These are phyloP conservation scores for Suillus subluteus DNA, from an alignment of 768 basidiomycete genomes.

Conservation along the genomic window DNA sequence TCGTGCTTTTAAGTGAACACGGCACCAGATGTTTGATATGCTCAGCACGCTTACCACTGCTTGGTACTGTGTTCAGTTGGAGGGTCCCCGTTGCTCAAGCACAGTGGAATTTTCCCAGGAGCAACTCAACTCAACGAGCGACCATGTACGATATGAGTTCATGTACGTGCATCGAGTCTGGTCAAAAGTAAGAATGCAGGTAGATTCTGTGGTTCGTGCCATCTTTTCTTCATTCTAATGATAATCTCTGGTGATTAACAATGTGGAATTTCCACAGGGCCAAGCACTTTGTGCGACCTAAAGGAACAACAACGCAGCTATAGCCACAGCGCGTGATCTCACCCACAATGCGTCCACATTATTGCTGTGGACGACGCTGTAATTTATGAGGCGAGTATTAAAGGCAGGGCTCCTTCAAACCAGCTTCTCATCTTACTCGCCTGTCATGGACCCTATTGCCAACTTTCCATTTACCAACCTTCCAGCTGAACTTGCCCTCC, in stretches of 20 bases:
- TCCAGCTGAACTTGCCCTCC: slow-evolving; percentile 40
- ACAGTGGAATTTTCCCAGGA: neutral
- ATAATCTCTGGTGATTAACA: neutral
- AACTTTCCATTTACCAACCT: slow-evolving; percentile 29
- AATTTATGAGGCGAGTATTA: neutral
- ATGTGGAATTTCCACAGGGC: neutral
- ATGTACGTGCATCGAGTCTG: neutral
- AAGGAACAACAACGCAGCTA: neutral
- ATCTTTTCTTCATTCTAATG: neutral
- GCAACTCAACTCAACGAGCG: neutral
- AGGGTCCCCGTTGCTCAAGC: neutral
- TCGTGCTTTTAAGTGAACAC: neutral
- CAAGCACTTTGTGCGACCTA: neutral
- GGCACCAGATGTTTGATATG: neutral
- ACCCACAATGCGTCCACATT: neutral
- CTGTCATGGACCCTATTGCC: neutral
- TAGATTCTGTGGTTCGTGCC: neutral
- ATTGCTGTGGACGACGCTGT: neutral
- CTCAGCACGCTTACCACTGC: neutral
- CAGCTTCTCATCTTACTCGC: neutral
- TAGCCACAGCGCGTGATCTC: slow-evolving; percentile 12
- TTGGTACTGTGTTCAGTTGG: neutral
- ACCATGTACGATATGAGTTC: neutral
- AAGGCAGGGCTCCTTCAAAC: neutral
- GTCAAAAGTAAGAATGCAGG: neutral